A percentile compares a stretch with the other conserved stretches of the same genome.
Evolutionary conservation across 257 asterid genomes (phyloP).

Genomic region (Nicotiana noctiflora): DNA sequence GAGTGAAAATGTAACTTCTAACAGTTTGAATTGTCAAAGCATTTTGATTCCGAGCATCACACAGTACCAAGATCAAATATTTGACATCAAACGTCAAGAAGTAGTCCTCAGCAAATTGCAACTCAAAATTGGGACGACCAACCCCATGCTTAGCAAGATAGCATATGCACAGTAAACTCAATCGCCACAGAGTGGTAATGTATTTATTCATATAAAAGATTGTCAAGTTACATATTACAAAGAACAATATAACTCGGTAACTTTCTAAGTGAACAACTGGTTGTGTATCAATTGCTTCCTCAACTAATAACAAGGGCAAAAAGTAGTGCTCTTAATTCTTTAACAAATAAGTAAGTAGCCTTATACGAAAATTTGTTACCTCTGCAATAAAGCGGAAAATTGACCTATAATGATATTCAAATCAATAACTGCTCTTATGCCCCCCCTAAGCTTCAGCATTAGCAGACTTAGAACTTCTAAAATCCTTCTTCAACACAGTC

Average conservation of each 20-base stretch:
- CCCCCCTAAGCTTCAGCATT: slow-evolving; percentile 27
- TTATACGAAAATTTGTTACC: slow-evolving; percentile 7
- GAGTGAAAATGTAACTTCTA: neutral
- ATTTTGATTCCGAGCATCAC: neutral
- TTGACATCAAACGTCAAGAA: neutral
- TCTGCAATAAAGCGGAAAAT: neutral
- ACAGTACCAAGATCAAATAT: neutral
- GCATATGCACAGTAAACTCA: neutral
- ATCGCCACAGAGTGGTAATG: neutral
- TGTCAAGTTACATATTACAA: neutral
- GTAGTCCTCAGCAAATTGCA: neutral
- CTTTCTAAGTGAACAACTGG: neutral
- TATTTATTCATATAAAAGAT: neutral
- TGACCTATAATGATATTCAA: neutral
- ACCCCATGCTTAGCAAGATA: neutral
- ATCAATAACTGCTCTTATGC: neutral
- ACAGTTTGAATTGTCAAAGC: neutral
- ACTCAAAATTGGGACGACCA: neutral
- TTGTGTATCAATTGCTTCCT: neutral
- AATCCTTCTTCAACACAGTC: slow-evolving; percentile 75
- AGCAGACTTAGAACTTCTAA: slow-evolving; percentile 66
- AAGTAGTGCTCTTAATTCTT: neutral
- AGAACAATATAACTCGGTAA: neutral
- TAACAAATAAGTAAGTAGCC: neutral
- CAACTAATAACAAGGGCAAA: neutral